Evolutionary conservation across 257 asterid genomes (phyloP), one percentile per base, ranked within the genome.

Genomic region (Galeopsis tetrahit): DNA sequence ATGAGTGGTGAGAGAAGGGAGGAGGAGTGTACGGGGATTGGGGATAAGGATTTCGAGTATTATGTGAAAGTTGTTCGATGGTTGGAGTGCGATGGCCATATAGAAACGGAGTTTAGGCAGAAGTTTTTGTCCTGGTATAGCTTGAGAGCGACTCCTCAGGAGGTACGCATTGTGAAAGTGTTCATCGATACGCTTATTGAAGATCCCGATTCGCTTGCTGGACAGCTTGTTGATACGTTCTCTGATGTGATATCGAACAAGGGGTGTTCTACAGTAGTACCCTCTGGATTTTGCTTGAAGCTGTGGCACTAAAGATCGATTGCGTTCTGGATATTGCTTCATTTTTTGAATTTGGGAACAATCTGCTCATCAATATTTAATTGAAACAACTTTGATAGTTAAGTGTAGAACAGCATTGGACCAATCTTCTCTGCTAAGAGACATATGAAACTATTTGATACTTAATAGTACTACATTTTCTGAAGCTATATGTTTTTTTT

Each of bases 71-170:
- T 91, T 80, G 87, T 94, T 7, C 77, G 98, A 32, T 75, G 91
- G 85, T 81, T 94, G 84, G 98, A 94, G 63, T 91, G 97, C 31
- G 91, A 86, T 9, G 96, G 95, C 2, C 91, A 88, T 69, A 80
- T 94, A 3, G 97, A 89, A 34, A 75, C 85, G 1, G 28, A 71
- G 9, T 94, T 94, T 42, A 75, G 98, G 68, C 91, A 85, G 83
- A 91, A 91, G 56, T 94, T 94, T 77, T 78, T 94, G 85, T 91
- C 98, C 0, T 94, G 98, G 98, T 94, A 94, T 83, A 86, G 96
- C 82, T 63, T 94, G 85, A 86, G 94, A 70, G 98, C 98, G 8
- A 78, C 85, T 0, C 70, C 87, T n/a, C 90, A 82, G 71, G 93
- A 91, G 78, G 86, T 83, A 13, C 72, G 93, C 43, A 61, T 94